phyloP scores from a whole-genome alignment of 2,329 filamentous ascomycete genomes.

The Alternaria panax region DNA sequence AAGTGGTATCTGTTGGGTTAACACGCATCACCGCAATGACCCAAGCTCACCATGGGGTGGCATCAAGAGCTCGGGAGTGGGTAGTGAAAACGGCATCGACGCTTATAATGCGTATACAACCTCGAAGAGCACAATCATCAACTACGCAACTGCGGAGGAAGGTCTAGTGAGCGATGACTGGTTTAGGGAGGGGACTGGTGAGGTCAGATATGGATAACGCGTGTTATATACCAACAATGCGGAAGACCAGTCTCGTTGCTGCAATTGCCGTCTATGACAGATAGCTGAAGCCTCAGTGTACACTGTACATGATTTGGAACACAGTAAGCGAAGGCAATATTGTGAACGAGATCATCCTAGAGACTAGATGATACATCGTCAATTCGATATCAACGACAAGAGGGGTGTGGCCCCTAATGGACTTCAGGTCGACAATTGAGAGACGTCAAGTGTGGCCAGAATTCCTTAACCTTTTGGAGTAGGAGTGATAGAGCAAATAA shows the following conservation, averaged over 20 bases:
- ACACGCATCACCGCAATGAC: constrained; percentile 73
- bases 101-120: constrained; percentile 55
- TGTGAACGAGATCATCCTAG: neutral
- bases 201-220: constrained; percentile 65
- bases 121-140: constrained; percentile 73
- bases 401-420: too few relatives aligned
- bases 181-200: constrained; percentile 66
- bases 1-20: constrained; percentile 58
- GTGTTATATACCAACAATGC: neutral
- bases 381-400: too few relatives aligned
- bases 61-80: constrained; percentile 67
- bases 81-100: constrained; percentile 74
- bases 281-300: neutral
- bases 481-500: neutral
- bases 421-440: too few relatives aligned
- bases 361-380: neutral
- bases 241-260: neutral
- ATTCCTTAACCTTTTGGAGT: too few relatives aligned
- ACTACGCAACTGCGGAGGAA: constrained; percentile 67
- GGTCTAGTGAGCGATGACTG: constrained; percentile 66
- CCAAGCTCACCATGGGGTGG: constrained; percentile 76
- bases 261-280: neutral
- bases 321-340: neutral
- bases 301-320: neutral
- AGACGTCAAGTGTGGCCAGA: too few relatives aligned